A percentile compares a stretch with the other conserved stretches of the same genome.
Evolutionary conservation across 768 basidiomycete genomes (phyloP).

Genomic region (Fibroporia radiculosa): DNA sequence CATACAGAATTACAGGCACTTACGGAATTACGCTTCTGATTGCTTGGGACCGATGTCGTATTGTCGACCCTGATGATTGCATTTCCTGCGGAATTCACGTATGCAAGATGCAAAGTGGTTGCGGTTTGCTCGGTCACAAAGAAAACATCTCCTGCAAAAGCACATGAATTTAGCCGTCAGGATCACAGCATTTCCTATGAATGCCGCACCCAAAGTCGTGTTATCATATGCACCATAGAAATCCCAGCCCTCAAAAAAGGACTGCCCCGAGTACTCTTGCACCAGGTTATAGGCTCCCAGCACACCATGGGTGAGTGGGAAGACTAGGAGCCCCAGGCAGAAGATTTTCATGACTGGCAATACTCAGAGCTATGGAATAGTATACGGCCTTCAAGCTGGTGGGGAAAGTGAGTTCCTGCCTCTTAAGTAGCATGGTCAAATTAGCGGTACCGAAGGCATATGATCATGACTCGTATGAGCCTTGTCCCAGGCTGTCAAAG

Average conservation of each 20-base stretch:
- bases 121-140: constrained; percentile 46
- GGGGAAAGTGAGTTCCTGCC: too few species aligned
- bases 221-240: constrained; percentile 34
- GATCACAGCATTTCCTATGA: neutral
- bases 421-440: too few species aligned
- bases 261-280: constrained; percentile 29
- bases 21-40: constrained; percentile 57
- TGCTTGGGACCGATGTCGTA: constrained; percentile 42
- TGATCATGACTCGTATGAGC: too few species aligned
- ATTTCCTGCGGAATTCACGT: constrained; percentile 49
- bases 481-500: too few species aligned
- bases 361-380: too few species aligned
- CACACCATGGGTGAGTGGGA: too few species aligned
- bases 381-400: too few species aligned
- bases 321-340: too few species aligned
- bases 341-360: too few species aligned
- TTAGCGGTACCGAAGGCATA: too few species aligned
- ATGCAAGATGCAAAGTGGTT: constrained; percentile 43
- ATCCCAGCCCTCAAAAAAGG: constrained; percentile 38
- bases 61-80: constrained; percentile 76
- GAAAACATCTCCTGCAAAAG: constrained; percentile 54
- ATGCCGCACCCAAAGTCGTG: neutral
- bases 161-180: constrained; percentile 21
- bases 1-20: neutral
- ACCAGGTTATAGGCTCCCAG: too few species aligned